Conservation (phyloP, 129 eudicot species). For the Ambrosia artemisiifolia region DNA sequence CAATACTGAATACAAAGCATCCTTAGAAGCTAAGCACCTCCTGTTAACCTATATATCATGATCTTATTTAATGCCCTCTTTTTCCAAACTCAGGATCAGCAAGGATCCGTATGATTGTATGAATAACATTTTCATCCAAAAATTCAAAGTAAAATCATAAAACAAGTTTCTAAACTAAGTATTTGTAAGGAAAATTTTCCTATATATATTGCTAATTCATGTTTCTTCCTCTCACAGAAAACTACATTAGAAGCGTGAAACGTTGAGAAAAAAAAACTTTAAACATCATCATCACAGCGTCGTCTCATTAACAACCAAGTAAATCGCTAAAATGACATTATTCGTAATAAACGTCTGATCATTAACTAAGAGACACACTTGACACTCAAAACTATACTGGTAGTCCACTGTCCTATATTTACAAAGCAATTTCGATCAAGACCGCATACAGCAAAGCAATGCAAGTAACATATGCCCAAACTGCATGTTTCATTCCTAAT, state of each 20-base stretch:
- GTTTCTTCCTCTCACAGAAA: constrained; percentile 9
- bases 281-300: not conserved
- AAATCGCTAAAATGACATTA: not conserved
- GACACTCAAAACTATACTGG: not conserved
- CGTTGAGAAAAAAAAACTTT: not conserved
- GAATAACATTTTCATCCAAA: not conserved
- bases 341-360: not conserved
- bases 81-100: constrained; percentile 2
- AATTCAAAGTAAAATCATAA: not conserved
- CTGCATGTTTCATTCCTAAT: not conserved
- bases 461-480: constrained; percentile 7
- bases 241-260: not conserved
- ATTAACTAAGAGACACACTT: not conserved
- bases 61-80: constrained; percentile 6
- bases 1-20: constrained; percentile 7
- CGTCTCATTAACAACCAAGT: not conserved
- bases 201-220: not conserved
- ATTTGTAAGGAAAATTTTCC: not conserved
- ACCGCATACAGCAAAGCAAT: constrained; percentile 11
- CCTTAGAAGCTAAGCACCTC: not conserved
- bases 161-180: not conserved
- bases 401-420: not conserved
- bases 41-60: too few species aligned
- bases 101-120: not conserved
- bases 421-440: not conserved